Percentiles rank a stretch among this genome's conserved stretches.
These are phyloP conservation scores for Phytophthora pseudosyringae DNA, from an alignment of 352 stramenopile genomes.

Conservation along the genomic window DNA sequence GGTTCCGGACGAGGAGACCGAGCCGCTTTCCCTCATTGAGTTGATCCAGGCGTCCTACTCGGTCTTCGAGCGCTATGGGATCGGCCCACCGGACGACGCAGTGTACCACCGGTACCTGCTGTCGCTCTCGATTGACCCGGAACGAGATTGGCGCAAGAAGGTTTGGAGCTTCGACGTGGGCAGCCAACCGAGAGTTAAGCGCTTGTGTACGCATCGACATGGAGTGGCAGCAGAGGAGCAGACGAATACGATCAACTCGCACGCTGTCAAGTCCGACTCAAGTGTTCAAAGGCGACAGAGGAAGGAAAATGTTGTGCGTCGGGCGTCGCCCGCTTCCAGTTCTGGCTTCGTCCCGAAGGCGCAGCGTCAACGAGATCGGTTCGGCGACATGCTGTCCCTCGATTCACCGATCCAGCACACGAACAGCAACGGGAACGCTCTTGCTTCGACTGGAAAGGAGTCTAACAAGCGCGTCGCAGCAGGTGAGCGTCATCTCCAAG, in stretches of 20 bases:
- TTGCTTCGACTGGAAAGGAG: not conserved
- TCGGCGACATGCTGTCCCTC: constrained; percentile 55
- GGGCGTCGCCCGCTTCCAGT: constrained; percentile 1
- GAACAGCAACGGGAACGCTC: not conserved
- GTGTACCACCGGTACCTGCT: constrained; percentile 64
- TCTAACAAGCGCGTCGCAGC: not conserved
- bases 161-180: constrained; percentile 44
- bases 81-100: constrained; percentile 51
- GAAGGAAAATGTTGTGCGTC: constrained; percentile 12
- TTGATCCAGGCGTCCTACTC: constrained; percentile 62
- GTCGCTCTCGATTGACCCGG: constrained; percentile 58
- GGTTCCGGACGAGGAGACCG: not conserved
- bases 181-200: constrained; percentile 20
- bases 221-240: not conserved
- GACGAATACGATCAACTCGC: too few relatives aligned
- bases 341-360: not conserved
- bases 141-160: constrained; percentile 66
- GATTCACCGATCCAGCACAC: constrained; percentile 18
- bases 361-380: constrained; percentile 37
- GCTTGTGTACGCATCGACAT: constrained; percentile 23
- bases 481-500: constrained; percentile 23
- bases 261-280: not conserved
- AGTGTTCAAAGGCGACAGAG: constrained; percentile 8
- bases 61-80: constrained; percentile 59
- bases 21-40: constrained; percentile 62